These are phyloP conservation scores for Neonectria hederae DNA, from an alignment of 2,329 filamentous ascomycete genomes.

Conservation along the genomic window DNA sequence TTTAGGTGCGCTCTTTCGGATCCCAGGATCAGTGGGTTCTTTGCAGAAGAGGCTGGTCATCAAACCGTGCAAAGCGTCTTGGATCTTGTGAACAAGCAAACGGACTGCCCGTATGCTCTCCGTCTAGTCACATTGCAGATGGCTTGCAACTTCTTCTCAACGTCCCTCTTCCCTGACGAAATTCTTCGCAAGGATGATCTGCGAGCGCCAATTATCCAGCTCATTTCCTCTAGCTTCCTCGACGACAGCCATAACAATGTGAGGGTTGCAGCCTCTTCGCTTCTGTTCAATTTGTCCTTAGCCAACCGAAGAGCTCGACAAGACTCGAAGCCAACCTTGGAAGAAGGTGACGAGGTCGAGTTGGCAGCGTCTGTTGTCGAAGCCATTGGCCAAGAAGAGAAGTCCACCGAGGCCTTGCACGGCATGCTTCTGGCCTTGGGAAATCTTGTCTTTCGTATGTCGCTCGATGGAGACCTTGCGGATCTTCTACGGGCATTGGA, in stretches of 20 bases:
- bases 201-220: constrained; percentile 67
- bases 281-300: constrained; percentile 84
- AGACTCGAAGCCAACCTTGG: constrained; percentile 65
- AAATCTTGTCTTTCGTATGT: constrained; percentile 76
- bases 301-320: constrained; percentile 73
- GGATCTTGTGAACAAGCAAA: constrained; percentile 64
- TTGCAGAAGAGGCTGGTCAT: constrained; percentile 77
- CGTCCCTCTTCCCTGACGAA: constrained; percentile 73
- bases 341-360: constrained; percentile 80
- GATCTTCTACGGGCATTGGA: constrained; percentile 84
- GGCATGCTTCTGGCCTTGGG: constrained; percentile 82
- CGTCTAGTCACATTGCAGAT: constrained; percentile 86
- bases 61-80: constrained; percentile 71
- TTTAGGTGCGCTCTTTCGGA: constrained; percentile 82
- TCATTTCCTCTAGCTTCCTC: constrained; percentile 81
- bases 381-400: constrained; percentile 67
- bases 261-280: constrained; percentile 81
- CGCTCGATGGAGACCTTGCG: constrained; percentile 76
- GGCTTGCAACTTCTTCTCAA: constrained; percentile 85
- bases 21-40: constrained; percentile 80
- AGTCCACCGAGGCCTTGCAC: constrained; percentile 76
- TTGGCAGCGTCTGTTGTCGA: constrained; percentile 84
- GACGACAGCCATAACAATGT: constrained; percentile 79
- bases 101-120: constrained; percentile 78
- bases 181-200: constrained; percentile 64